Evolutionary conservation across 2,329 filamentous ascomycete genomes (phyloP).

Genomic region (Fusarium scirpi): DNA sequence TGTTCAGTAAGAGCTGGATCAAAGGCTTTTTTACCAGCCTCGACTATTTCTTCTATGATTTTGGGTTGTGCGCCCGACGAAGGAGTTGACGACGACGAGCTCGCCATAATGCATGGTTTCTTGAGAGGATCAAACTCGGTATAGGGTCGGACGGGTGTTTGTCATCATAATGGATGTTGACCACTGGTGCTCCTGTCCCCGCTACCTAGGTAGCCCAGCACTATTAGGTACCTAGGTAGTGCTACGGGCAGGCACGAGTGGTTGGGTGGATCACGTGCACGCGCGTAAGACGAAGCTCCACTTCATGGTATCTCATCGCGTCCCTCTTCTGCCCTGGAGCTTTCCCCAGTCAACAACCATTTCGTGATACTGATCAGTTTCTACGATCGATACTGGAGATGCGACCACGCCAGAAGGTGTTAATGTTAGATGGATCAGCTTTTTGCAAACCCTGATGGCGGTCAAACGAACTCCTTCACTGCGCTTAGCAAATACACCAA

Average conservation of each 20-base stretch:
- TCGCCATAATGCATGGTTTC: constrained; percentile 44
- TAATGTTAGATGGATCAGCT: constrained; percentile 34
- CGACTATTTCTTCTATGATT: constrained; percentile 52
- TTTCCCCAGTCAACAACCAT: constrained; percentile 34
- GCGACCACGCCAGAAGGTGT: constrained; percentile 10
- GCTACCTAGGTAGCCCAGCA: not conserved
- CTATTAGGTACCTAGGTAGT: too few species aligned
- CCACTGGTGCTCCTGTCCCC: constrained; percentile 40
- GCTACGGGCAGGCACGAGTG: not conserved
- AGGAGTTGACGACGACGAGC: constrained; percentile 31
- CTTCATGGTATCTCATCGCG: constrained; percentile 18
- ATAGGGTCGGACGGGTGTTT: constrained; percentile 34
- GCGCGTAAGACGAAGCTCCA: constrained; percentile 20
- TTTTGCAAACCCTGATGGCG: constrained; percentile 21
- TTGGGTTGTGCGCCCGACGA: constrained; percentile 44
- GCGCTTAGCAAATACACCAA: constrained; percentile 37
- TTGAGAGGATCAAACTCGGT: constrained; percentile 28
- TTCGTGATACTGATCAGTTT: constrained; percentile 31
- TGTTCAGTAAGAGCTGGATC: constrained; percentile 54
- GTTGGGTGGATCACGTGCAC: constrained; percentile 46
- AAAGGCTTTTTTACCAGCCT: constrained; percentile 62
- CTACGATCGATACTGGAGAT: constrained; percentile 37
- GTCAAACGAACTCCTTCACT: constrained; percentile 60
- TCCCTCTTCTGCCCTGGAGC: constrained; percentile 12
- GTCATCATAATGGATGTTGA: constrained; percentile 18